phyloP scores from a whole-genome alignment of 768 basidiomycete species.

The Pisolithus sp. region DNA sequence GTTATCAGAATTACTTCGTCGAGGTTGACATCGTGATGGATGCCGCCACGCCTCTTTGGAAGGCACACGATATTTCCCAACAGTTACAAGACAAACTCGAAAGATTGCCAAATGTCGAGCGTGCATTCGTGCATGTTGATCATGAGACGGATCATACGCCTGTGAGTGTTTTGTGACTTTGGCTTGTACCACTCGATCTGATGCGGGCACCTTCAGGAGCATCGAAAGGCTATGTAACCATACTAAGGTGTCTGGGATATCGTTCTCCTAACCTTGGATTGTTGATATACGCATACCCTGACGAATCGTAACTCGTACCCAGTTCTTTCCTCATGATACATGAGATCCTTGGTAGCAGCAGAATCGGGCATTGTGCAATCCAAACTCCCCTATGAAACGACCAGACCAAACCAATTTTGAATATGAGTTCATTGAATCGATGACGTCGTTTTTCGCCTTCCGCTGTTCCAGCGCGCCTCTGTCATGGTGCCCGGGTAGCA shows the following conservation, averaged over 20 bases:
- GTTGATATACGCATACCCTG: not conserved
- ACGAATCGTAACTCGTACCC: not conserved
- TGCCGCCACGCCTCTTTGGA: constrained; percentile 81
- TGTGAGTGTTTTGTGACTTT: constrained; percentile 28
- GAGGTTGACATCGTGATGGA: constrained; percentile 95
- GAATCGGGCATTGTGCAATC: too few species aligned
- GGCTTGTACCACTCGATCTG: not conserved
- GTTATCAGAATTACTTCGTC: constrained; percentile 74
- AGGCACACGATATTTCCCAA: constrained; percentile 82
- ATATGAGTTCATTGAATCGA: not conserved
- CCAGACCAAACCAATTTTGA: not conserved
- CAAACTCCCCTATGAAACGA: too few species aligned
- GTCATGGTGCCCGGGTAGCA: not conserved
- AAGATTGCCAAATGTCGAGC: constrained; percentile 79
- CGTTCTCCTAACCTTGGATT: too few species aligned
- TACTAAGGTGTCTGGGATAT: too few species aligned
- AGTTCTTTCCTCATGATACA: not conserved
- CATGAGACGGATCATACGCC: constrained; percentile 83
- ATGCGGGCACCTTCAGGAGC: constrained; percentile 29
- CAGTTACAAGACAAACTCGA: constrained; percentile 86
- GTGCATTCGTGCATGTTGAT: constrained; percentile 94
- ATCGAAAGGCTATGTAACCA: constrained; percentile 31
- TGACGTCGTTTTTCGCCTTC: not conserved
- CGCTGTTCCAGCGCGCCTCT: not conserved
- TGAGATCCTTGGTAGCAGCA: too few species aligned